Conservation (phyloP, 129 eudicot species). For the Flaveria brownii region DNA sequence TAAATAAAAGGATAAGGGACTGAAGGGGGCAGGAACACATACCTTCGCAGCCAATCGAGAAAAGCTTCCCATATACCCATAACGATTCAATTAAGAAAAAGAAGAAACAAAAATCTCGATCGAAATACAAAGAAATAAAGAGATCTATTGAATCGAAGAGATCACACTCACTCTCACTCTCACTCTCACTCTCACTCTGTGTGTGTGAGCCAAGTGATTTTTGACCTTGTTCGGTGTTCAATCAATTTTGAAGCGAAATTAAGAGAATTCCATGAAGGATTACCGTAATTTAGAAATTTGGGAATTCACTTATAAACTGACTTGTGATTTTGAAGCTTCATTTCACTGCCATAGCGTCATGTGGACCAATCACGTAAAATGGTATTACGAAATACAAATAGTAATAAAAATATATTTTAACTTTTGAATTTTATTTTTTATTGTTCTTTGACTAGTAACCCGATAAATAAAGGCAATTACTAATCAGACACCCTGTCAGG, state of each 20-base stretch:
- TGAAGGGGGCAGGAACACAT: not conserved
- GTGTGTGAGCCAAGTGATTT: not conserved
- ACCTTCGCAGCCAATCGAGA: conserved; percentile 14
- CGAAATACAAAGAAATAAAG: not conserved
- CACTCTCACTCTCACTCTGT: too few species aligned
- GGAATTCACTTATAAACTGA: not conserved
- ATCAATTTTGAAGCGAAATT: not conserved
- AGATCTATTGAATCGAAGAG: not conserved
- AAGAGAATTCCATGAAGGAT: not conserved
- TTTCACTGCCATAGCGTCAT: conserved; percentile 24
- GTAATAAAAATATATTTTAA: too few species aligned
- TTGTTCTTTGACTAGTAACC: too few species aligned
- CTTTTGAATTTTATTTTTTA: too few species aligned
- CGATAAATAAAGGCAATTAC: too few species aligned
- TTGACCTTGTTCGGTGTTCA: not conserved
- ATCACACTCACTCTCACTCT: not conserved
- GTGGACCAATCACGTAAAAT: conserved; percentile 31
- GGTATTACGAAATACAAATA: not conserved
- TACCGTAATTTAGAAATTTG: conserved; percentile 11
- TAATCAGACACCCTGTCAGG: too few species aligned
- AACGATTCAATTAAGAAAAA: not conserved
- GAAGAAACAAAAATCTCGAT: not conserved
- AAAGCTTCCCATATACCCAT: conserved; percentile 12
- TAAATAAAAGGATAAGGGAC: not conserved
- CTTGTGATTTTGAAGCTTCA: conserved; percentile 21